Evolutionary conservation across 371 early-diverging fungal genomes (phyloP), one percentile per base, ranked within the genome.

Genomic region (Mortierella polycephala): DNA sequence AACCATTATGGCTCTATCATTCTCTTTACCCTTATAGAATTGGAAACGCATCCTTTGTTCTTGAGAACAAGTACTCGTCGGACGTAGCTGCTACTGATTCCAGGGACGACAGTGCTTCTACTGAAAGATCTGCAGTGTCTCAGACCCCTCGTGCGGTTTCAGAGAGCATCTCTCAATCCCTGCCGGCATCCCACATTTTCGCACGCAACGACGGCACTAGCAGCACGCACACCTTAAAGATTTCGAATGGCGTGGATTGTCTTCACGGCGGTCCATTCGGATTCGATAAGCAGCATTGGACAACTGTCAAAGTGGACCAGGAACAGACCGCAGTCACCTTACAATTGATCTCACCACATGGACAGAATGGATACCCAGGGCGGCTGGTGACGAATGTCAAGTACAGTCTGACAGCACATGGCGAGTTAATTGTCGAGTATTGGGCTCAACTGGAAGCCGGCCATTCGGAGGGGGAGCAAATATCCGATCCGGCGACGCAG

Each of bases 211-310:
- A 30, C 30, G 30, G 30, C 4, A 30, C 30, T 30, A 30, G 30
- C 39, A 0, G 14, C 57, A 59, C 37, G 7, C 71, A 71, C 41
- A n/a, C 55, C n/a, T 55, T 75, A 23, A 16, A 64, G 2, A 53
- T 67, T 7, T 76, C 77, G 11, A 76, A 76, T 16, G 77, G 77
- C 45, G 42, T 64, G 12, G 77, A 76, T 46, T 76, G 77, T n/a
- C 77, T 56, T 30, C 77, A 76, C 16, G 77, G 77, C 7, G 77
- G 77, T 0, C 60, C 61, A 4, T 6, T 54, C 1, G 77, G 77
- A 12, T 76, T 76, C 21, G 77, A 76, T 52, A 76, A 76, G 42
- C 67, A 63, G 53, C 64, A 76, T 23, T 76, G 77, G 77, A 53
- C 61, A 1, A 76, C 77, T 5, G 14, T 71, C 61, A 7, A 53